phyloP scores from a whole-genome alignment of 208 protist genomes.

The Trypanosoma brucei region DNA sequence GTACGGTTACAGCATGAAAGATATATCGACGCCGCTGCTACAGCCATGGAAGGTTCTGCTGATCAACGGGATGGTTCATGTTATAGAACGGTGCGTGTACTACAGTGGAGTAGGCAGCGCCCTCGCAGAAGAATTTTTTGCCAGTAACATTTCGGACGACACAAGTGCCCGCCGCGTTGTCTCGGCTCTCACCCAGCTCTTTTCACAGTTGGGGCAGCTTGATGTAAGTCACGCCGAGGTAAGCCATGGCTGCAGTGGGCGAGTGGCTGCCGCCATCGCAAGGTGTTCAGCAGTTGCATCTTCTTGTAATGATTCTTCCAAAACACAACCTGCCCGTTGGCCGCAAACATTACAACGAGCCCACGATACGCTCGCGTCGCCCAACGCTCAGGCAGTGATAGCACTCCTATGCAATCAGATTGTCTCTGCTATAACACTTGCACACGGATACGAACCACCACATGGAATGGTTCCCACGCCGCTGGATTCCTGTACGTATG shows the following conservation, averaged over 20 bases:
- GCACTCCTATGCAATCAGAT: slow-evolving; percentile 46
- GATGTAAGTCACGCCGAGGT: slow-evolving; percentile 24
- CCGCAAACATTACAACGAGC: slow-evolving; percentile 21
- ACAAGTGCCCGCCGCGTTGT: slow-evolving; percentile 44
- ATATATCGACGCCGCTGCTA: slow-evolving; percentile 26
- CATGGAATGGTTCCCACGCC: slow-evolving; percentile 17
- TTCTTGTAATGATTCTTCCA: not conserved
- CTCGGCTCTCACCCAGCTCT: slow-evolving; percentile 38
- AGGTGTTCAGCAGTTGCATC: not conserved
- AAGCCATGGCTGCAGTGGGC: slow-evolving; percentile 18
- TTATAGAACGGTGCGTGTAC: slow-evolving; percentile 53
- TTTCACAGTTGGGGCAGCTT: slow-evolving; percentile 45
- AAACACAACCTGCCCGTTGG: slow-evolving; percentile 19
- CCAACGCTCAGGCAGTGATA: slow-evolving; percentile 44
- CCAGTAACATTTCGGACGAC: slow-evolving; percentile 49
- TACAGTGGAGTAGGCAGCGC: slow-evolving; percentile 33
- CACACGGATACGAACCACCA: slow-evolving; percentile 49
- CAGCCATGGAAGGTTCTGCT: slow-evolving; percentile 51
- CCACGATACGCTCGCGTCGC: slow-evolving; percentile 24
- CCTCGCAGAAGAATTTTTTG: slow-evolving; percentile 47
- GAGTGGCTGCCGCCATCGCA: slow-evolving; percentile 35
- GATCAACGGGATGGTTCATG: slow-evolving; percentile 37
- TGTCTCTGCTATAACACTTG: slow-evolving; percentile 28
- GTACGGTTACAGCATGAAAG: slow-evolving; percentile 3
- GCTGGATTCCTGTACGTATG: slow-evolving; percentile 16